These are phyloP conservation scores for Penicillium antarcticum DNA, from an alignment of 495 filamentous ascomycete genomes.

Conservation along the genomic window DNA sequence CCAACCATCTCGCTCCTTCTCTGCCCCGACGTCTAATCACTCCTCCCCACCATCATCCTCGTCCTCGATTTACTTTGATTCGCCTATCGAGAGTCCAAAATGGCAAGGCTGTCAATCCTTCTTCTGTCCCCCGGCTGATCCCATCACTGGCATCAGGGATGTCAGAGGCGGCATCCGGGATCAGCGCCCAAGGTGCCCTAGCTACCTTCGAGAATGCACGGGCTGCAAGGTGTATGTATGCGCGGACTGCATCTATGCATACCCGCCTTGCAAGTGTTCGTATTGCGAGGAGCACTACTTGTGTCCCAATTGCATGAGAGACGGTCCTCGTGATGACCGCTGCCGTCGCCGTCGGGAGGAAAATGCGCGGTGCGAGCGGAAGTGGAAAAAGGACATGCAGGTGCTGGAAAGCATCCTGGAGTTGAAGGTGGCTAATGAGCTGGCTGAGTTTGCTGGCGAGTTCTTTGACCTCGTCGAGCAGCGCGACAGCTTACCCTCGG, in stretches of 20 bases:
- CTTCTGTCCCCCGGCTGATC: conserved; percentile 43
- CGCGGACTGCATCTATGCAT: conserved; percentile 44
- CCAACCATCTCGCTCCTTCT: conserved; percentile 27
- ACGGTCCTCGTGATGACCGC: conserved; percentile 36
- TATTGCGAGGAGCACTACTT: conserved; percentile 52
- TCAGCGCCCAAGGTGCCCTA: conserved; percentile 47
- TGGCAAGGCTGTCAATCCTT: conserved; percentile 60
- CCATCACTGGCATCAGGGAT: conserved; percentile 1
- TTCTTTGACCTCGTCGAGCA: conserved; percentile 36
- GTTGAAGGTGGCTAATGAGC: conserved; percentile 42
- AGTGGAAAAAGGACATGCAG: conserved; percentile 45
- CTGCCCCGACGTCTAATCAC: conserved; percentile 38
- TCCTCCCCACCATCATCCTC: conserved; percentile 41
- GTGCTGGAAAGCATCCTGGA: conserved; percentile 41
- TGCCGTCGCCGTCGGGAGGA: conserved; percentile 45
- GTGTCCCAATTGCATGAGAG: conserved; percentile 51
- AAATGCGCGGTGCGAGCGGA: conserved; percentile 36
- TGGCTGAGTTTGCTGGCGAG: conserved; percentile 43
- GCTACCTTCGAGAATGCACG: conserved; percentile 50
- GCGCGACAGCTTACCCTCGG: neutral
- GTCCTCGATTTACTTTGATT: conserved; percentile 29
- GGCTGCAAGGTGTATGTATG: conserved; percentile 55
- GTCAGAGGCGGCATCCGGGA: conserved; percentile 41
- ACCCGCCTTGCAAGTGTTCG: conserved; percentile 51
- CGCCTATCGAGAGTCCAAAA: conserved; percentile 31